These are phyloP conservation scores for Penstemon newberryi DNA, from an alignment of 257 asterid species.

Conservation along the genomic window DNA sequence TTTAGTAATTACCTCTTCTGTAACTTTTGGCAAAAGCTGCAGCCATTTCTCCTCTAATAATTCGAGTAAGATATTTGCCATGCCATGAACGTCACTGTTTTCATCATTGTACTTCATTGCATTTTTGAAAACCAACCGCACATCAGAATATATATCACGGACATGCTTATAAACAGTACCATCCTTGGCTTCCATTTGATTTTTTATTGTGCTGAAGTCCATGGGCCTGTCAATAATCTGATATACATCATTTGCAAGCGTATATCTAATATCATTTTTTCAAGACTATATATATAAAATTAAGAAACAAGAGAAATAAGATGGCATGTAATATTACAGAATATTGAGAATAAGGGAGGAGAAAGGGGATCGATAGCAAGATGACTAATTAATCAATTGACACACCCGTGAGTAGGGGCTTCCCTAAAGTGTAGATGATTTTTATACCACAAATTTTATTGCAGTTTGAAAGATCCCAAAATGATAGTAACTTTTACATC, in stretches of 20 bases:
- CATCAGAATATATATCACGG: conserved; percentile 78
- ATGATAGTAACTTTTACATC: too few relatives aligned
- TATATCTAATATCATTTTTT: conserved; percentile 10
- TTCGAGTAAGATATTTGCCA: conserved; percentile 70
- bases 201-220: conserved; percentile 96
- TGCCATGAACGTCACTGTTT: conserved; percentile 76
- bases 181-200: conserved; percentile 96
- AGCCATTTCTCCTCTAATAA: conserved; percentile 94
- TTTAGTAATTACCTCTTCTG: conserved; percentile 67
- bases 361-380: too few relatives aligned
- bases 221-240: conserved; percentile 98
- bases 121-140: conserved; percentile 71
- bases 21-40: conserved; percentile 84
- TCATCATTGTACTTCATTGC: conserved; percentile 95
- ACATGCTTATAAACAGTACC: conserved; percentile 93
- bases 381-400: not conserved
- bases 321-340: not conserved
- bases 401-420: not conserved
- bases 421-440: too few relatives aligned
- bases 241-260: conserved; percentile 37
- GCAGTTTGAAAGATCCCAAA: too few relatives aligned
- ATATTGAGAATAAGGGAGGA: not conserved
- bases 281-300: conserved; percentile 13
- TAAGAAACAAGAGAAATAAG: conserved; percentile 7
- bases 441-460: too few relatives aligned